Percentiles rank a stretch among this genome's conserved stretches.
These are phyloP conservation scores for Penicillium sp. DNA, from an alignment of 2,329 filamentous ascomycete species.

Conservation along the genomic window DNA sequence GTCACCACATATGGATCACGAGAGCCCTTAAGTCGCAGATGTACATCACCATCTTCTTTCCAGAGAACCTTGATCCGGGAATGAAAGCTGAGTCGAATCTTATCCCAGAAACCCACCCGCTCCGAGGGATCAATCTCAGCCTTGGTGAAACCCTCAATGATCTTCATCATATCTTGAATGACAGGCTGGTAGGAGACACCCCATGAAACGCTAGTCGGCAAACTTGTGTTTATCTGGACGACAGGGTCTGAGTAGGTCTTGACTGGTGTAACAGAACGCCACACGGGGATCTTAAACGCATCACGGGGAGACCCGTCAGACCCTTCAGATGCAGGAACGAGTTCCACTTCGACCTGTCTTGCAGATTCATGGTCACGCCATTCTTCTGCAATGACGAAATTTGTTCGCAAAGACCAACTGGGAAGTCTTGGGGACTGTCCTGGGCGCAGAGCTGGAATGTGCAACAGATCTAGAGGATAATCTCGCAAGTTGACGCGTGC, in stretches of 20 bases:
- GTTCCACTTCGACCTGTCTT: slow-evolving; percentile 75
- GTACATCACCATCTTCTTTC: slow-evolving; percentile 94
- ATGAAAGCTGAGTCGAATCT: slow-evolving; percentile 91
- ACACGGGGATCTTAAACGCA: slow-evolving; percentile 80
- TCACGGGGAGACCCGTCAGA: slow-evolving; percentile 58
- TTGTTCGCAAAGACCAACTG: slow-evolving; percentile 79
- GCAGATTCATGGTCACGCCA: slow-evolving; percentile 78
- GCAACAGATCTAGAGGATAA: slow-evolving; percentile 87
- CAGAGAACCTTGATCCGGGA: slow-evolving; percentile 85
- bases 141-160: slow-evolving; percentile 95
- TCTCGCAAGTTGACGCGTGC: slow-evolving; percentile 82
- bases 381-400: slow-evolving; percentile 96
- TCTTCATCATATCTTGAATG: slow-evolving; percentile 99
- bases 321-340: slow-evolving; percentile 69
- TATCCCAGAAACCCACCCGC: slow-evolving; percentile 96
- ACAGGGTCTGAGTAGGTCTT: slow-evolving; percentile 95
- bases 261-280: slow-evolving; percentile 87
- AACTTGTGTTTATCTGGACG: slow-evolving; percentile 87
- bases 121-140: slow-evolving; percentile 92
- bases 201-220: slow-evolving; percentile 94
- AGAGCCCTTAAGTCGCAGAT: slow-evolving; percentile 82
- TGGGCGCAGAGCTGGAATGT: slow-evolving; percentile 78
- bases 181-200: slow-evolving; percentile 96
- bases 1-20: slow-evolving; percentile 93
- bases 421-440: slow-evolving; percentile 76